phyloP scores from a whole-genome alignment of 352 stramenopile genomes.

The Pythium folliculosum region DNA sequence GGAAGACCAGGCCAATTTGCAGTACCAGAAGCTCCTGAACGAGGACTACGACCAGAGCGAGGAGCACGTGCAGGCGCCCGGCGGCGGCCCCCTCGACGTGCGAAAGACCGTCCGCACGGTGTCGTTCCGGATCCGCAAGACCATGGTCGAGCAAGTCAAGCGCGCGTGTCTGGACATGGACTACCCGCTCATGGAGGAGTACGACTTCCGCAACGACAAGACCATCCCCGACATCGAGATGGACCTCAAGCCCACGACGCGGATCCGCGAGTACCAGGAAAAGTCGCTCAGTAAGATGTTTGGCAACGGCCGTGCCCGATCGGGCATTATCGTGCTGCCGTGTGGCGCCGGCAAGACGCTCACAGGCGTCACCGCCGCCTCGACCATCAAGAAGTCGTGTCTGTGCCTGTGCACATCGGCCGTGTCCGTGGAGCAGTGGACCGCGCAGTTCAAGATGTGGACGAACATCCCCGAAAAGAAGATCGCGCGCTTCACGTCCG shows the following conservation, averaged over 20 bases:
- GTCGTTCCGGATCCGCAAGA: constrained; percentile 85
- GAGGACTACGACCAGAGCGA: constrained; percentile 84
- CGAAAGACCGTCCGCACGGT: constrained; percentile 80
- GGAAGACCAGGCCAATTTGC: constrained; percentile 83
- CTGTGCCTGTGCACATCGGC: constrained; percentile 98
- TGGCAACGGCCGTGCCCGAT: constrained; percentile 97
- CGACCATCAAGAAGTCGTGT: constrained; percentile 97
- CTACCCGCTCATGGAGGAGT: constrained; percentile 99
- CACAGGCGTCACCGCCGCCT: constrained; percentile 94
- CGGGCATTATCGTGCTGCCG: constrained; percentile 99
- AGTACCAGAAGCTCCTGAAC: constrained; percentile 87
- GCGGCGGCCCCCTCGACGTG: constrained; percentile 23
- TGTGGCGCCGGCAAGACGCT: constrained; percentile 93
- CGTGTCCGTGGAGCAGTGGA: constrained; percentile 98
- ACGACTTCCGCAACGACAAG: constrained; percentile 96
- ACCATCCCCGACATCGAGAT: constrained; percentile 86
- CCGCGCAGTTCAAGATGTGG: constrained; percentile 98
- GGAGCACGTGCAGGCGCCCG: constrained; percentile 47
- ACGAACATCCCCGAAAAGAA: constrained; percentile 92
- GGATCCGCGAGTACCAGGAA: constrained; percentile 98
- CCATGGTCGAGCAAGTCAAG: constrained; percentile 94
- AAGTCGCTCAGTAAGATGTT: constrained; percentile 99
- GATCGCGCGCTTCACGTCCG: constrained; percentile 82
- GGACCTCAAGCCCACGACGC: constrained; percentile 89
- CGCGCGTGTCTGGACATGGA: constrained; percentile 93